These are phyloP conservation scores for Albatrellus ellisii DNA, from an alignment of 768 basidiomycete species.

Conservation along the genomic window DNA sequence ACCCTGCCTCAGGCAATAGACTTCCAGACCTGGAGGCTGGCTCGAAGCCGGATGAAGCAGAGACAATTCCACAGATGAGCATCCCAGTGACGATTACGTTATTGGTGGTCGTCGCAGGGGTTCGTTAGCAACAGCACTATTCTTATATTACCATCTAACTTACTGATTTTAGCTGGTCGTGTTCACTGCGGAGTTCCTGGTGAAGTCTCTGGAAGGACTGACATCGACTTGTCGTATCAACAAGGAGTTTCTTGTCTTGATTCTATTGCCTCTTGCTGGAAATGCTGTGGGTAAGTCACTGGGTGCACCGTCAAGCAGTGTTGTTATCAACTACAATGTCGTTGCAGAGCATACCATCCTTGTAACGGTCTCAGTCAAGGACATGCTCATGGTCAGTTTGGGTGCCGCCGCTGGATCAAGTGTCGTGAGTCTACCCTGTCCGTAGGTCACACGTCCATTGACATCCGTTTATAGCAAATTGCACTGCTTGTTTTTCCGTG, in stretches of 20 bases:
- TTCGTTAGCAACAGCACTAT: conserved; percentile 12
- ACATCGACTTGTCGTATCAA: conserved; percentile 41
- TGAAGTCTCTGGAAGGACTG: conserved; percentile 71
- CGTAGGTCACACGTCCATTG: background rate
- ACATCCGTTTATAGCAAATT: conserved; percentile 45
- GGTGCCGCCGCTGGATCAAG: conserved; percentile 84
- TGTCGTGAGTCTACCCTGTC: conserved; percentile 36
- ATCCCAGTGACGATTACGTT: conserved; percentile 22
- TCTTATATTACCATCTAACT: background rate
- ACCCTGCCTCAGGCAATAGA: too few relatives aligned
- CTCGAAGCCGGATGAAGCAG: conserved; percentile 17
- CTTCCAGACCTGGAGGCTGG: conserved; percentile 9
- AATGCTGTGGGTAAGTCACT: conserved; percentile 57
- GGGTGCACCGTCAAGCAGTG: background rate
- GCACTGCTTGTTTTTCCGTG: conserved; percentile 78
- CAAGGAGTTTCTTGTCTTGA: conserved; percentile 77
- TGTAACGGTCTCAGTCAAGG: conserved; percentile 82
- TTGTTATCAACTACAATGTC: conserved; percentile 5
- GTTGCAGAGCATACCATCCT: conserved; percentile 74
- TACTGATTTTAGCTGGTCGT: conserved; percentile 26
- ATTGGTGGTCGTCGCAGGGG: conserved; percentile 26
- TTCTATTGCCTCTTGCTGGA: conserved; percentile 86
- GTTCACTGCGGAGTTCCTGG: conserved; percentile 49
- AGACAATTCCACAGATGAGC: conserved; percentile 23
- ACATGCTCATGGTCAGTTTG: conserved; percentile 76